phyloP scores from a whole-genome alignment of 2,329 filamentous ascomycete genomes.

The Epichloe hybrida region DNA sequence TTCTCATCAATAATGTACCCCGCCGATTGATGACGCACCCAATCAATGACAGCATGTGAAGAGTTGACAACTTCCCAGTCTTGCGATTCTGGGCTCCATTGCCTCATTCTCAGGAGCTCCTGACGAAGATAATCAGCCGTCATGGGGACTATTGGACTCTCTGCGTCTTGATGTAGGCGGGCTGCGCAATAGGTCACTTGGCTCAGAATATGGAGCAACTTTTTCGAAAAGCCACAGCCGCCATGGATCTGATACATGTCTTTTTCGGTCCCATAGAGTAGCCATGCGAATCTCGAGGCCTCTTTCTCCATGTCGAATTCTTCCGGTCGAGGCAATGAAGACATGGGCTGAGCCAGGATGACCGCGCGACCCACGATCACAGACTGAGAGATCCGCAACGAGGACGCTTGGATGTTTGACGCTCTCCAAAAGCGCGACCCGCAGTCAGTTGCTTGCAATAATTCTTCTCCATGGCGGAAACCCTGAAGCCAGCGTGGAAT shows the following conservation, averaged over 20 bases:
- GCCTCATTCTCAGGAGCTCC: conserved; percentile 19
- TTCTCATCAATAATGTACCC: conserved; percentile 14
- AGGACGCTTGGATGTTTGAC: conserved; percentile 20
- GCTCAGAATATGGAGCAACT: conserved; percentile 22
- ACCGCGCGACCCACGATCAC: conserved; percentile 26
- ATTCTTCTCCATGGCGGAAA: conserved; percentile 21
- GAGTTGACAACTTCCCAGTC: conserved; percentile 11
- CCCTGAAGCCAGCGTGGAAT: conserved; percentile 25
- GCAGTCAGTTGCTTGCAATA: conserved; percentile 22
- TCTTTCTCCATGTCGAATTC: conserved; percentile 17
- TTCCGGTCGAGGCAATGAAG: conserved; percentile 14
- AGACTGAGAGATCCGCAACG: conserved; percentile 23
- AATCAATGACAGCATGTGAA: conserved; percentile 13
- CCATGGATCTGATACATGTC: conserved; percentile 27
- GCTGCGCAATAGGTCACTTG: conserved; percentile 25
- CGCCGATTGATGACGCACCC: conserved; percentile 15
- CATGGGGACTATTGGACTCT: conserved; percentile 18
- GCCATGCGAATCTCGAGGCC: conserved; percentile 23
- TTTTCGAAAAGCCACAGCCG: conserved; percentile 28
- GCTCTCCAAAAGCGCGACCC: conserved; percentile 23
- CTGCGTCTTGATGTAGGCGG: conserved; percentile 19
- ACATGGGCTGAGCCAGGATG: conserved; percentile 27
- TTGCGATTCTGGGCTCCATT: conserved; percentile 21
- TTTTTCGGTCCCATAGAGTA: conserved; percentile 22
- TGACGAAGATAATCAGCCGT: conserved; percentile 15